Conservation (phyloP, 2,329 filamentous ascomycete genomes). For the Colletotrichum nymphaeae region DNA sequence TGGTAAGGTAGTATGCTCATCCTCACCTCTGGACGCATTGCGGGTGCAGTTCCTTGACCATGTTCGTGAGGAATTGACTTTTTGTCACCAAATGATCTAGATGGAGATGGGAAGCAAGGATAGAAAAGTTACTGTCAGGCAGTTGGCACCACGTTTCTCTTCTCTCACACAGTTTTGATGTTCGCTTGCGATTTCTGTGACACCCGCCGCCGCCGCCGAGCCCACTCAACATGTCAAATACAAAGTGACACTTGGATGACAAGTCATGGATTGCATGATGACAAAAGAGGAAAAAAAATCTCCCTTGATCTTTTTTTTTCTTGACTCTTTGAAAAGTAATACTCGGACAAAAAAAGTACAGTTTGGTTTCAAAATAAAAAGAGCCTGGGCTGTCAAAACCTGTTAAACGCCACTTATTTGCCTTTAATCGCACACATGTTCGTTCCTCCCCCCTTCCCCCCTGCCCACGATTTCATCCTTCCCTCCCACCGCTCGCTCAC, state of each 20-base stretch:
- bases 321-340: not conserved
- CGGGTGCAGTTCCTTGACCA: not conserved
- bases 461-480: not conserved
- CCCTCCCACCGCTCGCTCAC: not conserved
- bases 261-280: not conserved
- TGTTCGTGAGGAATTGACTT: not conserved
- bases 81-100: not conserved
- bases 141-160: not conserved
- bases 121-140: not conserved
- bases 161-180: not conserved
- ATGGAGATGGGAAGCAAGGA: not conserved
- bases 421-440: not conserved
- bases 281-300: not conserved
- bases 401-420: constrained; percentile 2
- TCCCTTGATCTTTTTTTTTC: too few relatives aligned
- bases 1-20: too few relatives aligned
- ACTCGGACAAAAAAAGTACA: constrained; percentile 15
- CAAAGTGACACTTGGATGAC: not conserved
- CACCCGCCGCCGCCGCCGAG: not conserved
- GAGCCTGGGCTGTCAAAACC: not conserved
- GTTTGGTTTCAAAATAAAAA: constrained; percentile 19
- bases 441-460: not conserved
- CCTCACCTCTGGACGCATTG: too few relatives aligned
- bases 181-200: not conserved
- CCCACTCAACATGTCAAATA: not conserved